A percentile compares a stretch with the other conserved stretches of the same genome.
phyloP scores from a whole-genome alignment of 73 alveolate genomes.

The Paraurostyla sp. region DNA sequence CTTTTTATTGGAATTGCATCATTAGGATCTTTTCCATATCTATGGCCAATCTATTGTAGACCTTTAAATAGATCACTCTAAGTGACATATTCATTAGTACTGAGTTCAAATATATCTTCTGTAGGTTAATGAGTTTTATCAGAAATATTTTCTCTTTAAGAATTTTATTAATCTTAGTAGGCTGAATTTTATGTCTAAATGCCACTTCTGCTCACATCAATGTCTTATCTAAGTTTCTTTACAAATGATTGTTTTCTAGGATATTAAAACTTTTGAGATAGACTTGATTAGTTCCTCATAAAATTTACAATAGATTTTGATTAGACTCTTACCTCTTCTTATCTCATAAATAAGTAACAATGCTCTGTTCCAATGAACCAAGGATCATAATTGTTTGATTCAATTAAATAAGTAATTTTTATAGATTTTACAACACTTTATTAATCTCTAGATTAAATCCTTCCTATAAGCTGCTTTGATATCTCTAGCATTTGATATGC shows the following conservation, averaged over 20 bases:
- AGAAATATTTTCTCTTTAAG: too few relatives aligned
- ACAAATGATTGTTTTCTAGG: constrained; percentile 10
- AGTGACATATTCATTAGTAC: constrained; percentile 16
- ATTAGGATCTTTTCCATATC: constrained; percentile 21
- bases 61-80: constrained; percentile 25
- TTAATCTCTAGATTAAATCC: background rate
- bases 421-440: constrained; percentile 24
- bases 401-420: constrained; percentile 48
- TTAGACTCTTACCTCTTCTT: background rate
- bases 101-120: constrained; percentile 7
- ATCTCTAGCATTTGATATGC: constrained; percentile 16
- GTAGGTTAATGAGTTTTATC: background rate
- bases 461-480: constrained; percentile 9
- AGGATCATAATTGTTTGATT: constrained; percentile 43
- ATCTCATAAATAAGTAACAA: background rate
- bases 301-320: background rate
- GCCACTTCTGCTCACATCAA: too few relatives aligned
- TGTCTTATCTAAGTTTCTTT: background rate
- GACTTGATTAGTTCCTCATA: too few relatives aligned
- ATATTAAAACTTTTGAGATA: too few relatives aligned
- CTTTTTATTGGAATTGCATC: background rate
- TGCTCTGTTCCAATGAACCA: constrained; percentile 66
- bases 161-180: too few relatives aligned
- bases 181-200: too few relatives aligned
- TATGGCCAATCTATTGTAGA: constrained; percentile 12